Percentiles rank a stretch among this genome's conserved stretches.
Conservation (phyloP, 805 yeast genomes). For the Metschnikowia dekortorum region DNA sequence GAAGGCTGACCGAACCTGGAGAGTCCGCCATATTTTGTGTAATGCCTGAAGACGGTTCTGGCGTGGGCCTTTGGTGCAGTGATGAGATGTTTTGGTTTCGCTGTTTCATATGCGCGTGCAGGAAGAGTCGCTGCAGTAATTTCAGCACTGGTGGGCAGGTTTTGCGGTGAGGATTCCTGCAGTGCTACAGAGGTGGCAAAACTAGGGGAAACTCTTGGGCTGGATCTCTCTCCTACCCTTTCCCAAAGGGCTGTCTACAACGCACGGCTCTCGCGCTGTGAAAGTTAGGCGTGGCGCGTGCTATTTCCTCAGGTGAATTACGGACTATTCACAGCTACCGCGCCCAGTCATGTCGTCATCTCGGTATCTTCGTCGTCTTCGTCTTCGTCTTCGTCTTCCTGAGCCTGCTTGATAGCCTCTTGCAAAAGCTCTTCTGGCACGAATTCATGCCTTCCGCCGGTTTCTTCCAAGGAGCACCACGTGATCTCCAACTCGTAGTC, state of each 20-base stretch:
- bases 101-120: slow-evolving; percentile 1
- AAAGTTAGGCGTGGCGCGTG: not conserved
- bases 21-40: not conserved
- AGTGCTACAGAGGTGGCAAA: too few species aligned
- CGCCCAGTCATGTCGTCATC: slow-evolving; percentile 12
- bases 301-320: not conserved
- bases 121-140: not conserved
- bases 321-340: not conserved
- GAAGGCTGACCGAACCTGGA: not conserved
- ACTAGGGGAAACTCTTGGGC: too few species aligned
- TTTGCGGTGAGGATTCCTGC: not conserved
- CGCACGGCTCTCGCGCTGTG: not conserved
- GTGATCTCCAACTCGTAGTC: slow-evolving; percentile 92
- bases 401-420: slow-evolving; percentile 82
- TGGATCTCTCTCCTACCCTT: not conserved
- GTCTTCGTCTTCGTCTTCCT: slow-evolving; percentile 76
- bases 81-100: slow-evolving; percentile 1
- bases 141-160: not conserved
- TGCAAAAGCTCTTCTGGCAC: slow-evolving; percentile 75
- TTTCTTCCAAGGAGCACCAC: slow-evolving; percentile 77
- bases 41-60: not conserved
- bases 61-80: not conserved
- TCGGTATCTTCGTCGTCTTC: slow-evolving; percentile 53
- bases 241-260: not conserved
- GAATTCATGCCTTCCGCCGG: slow-evolving; percentile 72